Conservation (phyloP, 139 green algal genomes). For the Micractinium conductrix region DNA sequence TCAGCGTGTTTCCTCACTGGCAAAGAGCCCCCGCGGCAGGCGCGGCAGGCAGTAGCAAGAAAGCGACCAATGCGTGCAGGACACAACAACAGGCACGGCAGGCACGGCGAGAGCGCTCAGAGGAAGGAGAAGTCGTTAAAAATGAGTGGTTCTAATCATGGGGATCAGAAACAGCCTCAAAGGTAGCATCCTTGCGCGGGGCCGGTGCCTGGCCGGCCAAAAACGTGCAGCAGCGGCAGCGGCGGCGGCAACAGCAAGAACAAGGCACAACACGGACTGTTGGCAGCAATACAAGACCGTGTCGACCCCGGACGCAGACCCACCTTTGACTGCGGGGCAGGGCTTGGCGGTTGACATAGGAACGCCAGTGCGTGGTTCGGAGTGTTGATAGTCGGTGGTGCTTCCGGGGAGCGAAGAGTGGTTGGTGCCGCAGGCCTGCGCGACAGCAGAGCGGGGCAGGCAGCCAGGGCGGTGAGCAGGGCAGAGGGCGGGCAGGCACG, state of each 20-base stretch:
- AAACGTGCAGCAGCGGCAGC: background rate
- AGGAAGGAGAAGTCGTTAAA: slow-evolving; percentile 55
- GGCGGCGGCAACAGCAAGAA: background rate
- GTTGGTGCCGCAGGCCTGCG: too few species aligned
- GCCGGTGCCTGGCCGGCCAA: too few species aligned
- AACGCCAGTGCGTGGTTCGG: too few species aligned
- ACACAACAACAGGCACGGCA: background rate
- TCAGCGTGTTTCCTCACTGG: slow-evolving; percentile 7
- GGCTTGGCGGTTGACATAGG: too few species aligned
- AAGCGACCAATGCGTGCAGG: background rate
- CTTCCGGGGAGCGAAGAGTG: background rate
- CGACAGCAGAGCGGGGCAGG: background rate
- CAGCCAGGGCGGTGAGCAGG: background rate
- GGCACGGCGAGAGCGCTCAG: background rate
- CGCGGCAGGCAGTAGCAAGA: background rate
- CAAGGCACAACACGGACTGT: too few species aligned
- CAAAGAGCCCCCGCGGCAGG: background rate
- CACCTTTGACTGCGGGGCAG: too few species aligned
- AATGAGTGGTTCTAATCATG: slow-evolving; percentile 41
- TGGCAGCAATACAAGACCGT: too few species aligned
- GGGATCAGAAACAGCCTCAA: slow-evolving; percentile 63
- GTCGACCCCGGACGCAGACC: too few species aligned
- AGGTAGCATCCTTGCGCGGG: slow-evolving; percentile 37
- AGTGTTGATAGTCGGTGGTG: too few species aligned
- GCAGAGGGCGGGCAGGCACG: too few species aligned